phyloP scores from a whole-genome alignment of 495 filamentous ascomycete genomes.

The Mycothermus thermophilus region DNA sequence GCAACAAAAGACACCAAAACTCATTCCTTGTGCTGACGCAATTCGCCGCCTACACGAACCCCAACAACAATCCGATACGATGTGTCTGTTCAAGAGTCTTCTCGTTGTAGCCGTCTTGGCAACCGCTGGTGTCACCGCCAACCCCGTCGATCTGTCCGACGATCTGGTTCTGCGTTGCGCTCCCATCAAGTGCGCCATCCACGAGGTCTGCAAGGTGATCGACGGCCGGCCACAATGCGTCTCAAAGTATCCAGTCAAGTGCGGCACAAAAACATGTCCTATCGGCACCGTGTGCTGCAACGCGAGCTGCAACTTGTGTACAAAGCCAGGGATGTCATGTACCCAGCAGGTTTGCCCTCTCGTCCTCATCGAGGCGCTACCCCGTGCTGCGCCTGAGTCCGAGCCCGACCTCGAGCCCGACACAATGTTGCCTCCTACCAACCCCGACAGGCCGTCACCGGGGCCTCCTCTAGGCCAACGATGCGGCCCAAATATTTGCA shows the following conservation, averaged over 20 bases:
- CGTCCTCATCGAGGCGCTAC: background rate
- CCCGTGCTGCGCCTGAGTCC: too few species aligned
- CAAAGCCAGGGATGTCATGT: constrained; percentile 10
- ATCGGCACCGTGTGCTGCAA: constrained; percentile 13
- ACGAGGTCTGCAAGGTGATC: constrained; percentile 8
- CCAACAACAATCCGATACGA: too few species aligned
- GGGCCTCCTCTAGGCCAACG: too few species aligned
- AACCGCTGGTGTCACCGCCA: constrained; percentile 4
- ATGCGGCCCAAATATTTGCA: too few species aligned
- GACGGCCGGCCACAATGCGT: constrained; percentile 8
- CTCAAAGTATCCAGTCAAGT: constrained; percentile 1
- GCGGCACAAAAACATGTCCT: constrained; percentile 8
- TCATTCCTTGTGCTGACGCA: too few species aligned
- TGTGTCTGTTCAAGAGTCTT: constrained; percentile 1
- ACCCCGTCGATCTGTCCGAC: constrained; percentile 2
- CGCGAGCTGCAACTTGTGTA: constrained; percentile 11
- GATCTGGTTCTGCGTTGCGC: constrained; percentile 6
- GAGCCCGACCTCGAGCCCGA: too few species aligned
- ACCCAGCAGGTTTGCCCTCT: constrained; percentile 8
- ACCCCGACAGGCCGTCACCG: too few species aligned
- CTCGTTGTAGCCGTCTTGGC: constrained; percentile 6
- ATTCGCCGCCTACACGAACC: too few species aligned
- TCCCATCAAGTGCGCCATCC: constrained; percentile 7
- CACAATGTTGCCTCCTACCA: too few species aligned
- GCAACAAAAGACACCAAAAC: too few species aligned